A percentile compares a stretch with the other conserved stretches of the same genome.
Evolutionary conservation across 768 basidiomycete genomes (phyloP).

Genomic region (Tricholoma sp.): DNA sequence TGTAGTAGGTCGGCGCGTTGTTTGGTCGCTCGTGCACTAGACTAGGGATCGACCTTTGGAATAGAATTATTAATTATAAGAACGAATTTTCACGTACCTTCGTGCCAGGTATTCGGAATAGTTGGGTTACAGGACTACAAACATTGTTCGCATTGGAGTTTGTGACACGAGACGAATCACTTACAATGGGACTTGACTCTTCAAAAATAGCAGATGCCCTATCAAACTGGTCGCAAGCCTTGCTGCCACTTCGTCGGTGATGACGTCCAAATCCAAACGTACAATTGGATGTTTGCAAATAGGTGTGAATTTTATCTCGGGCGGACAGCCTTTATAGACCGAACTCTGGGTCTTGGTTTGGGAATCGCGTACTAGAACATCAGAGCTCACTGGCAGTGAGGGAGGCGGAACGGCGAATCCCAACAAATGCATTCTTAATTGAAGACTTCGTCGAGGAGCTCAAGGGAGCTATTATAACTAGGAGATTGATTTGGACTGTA

Average conservation of each 20-base stretch:
- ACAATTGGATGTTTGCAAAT: conserved; percentile 27
- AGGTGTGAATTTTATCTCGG: neutral
- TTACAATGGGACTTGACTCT: conserved; percentile 76
- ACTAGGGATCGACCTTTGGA: conserved; percentile 20
- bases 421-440: neutral
- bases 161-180: conserved; percentile 22
- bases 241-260: conserved; percentile 58
- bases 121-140: conserved; percentile 59
- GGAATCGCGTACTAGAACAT: neutral
- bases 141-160: neutral
- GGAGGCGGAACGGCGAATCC: neutral
- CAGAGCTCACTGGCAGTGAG: too few relatives aligned
- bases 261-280: conserved; percentile 42
- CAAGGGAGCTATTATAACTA: too few relatives aligned
- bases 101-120: conserved; percentile 46
- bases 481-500: too few relatives aligned
- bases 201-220: conserved; percentile 70
- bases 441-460: too few relatives aligned
- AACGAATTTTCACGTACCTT: conserved; percentile 31
- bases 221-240: conserved; percentile 58
- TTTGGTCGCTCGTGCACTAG: conserved; percentile 46
- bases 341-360: neutral
- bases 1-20: conserved; percentile 56
- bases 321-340: neutral
- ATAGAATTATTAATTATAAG: neutral